Percentiles rank a stretch among this genome's conserved stretches.
Conservation (phyloP, 208 protist genomes). For the Acanthamoeba culbertsoni region DNA sequence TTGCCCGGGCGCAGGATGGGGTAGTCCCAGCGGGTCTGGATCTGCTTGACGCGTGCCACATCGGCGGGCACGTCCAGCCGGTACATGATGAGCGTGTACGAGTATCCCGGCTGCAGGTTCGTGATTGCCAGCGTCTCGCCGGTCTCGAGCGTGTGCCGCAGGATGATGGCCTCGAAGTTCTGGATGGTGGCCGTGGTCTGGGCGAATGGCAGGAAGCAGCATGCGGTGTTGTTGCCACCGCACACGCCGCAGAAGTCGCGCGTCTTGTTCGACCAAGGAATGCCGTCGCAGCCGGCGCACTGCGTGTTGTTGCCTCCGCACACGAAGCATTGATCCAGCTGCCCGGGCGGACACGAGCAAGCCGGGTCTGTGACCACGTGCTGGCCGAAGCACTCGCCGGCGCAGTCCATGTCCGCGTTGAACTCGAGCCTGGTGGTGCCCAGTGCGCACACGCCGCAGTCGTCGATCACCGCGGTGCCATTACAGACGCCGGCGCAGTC, state of each 20-base stretch:
- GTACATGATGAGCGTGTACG: too few species aligned
- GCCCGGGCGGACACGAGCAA: neutral
- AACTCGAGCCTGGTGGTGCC: neutral
- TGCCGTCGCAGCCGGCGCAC: neutral
- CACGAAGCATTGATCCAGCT: constrained; percentile 8
- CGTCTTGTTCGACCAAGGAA: neutral
- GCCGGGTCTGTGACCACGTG: neutral
- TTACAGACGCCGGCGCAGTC: neutral
- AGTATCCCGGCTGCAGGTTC: too few species aligned
- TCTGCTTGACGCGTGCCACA: neutral
- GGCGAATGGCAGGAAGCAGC: too few species aligned
- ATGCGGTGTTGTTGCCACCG: neutral
- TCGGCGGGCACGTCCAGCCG: too few species aligned
- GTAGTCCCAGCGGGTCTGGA: neutral
- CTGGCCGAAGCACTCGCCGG: neutral
- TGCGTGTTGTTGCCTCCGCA: constrained; percentile 17
- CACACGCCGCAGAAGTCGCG: neutral
- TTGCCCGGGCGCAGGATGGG: neutral
- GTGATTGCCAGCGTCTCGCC: too few species aligned
- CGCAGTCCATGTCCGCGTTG: neutral
- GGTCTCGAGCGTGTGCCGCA: too few species aligned
- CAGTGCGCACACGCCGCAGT: neutral
- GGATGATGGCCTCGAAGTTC: too few species aligned
- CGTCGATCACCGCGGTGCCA: neutral
- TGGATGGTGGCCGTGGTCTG: too few species aligned